Base-by-base conservation (phyloP, 2,329 filamentous ascomycete genomes). In the Ramularia collo-cygni region DNA sequence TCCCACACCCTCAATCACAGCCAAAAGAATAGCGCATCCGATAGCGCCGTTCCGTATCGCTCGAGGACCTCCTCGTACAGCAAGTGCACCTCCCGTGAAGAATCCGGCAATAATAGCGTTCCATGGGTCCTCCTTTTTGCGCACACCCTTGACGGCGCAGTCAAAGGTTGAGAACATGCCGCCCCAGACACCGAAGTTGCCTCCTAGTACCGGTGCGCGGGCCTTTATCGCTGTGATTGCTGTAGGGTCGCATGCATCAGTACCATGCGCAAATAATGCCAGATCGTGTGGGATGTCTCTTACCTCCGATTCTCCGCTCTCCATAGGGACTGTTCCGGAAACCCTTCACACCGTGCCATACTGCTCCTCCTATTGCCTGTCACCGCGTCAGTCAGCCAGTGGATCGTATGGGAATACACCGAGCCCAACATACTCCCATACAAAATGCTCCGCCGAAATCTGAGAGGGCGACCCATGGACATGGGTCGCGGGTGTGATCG, bases 171-270 rank as follows among this genome's bases (percentile, higher is more conserved):
- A 87, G 74, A 96, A 96, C 42, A 96, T 72, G 52, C 92, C 92
- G 62, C 92, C 90, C 90, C 92, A 96, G 42, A 94, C 87, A 57
- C 90, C 90, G 58, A 96, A 98, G 74, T 98, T 98, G 59, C 92
- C 92, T 60, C 92, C 92, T 34, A 96, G 77, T 24, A 96, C 90
- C 2, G 92, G 92, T 29, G 92, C 92, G 62, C 92, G 84, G 62
- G 92, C 89, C 75, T 98, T 98, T 69, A 98, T 88, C 45, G 92
- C 92, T 57, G 90, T 95, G 68, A 98, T 76, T 54, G 92, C 69
- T 65, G 45, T 15, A 12, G 26, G 19, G 16, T 17, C 15, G 12
- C 14, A 15, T 13, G 3, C 24, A 35, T 42, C 24, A 44, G 32
- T 31, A 36, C 40, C 9, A 26, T 35, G 14, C n/a, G 10, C 31